These are phyloP conservation scores for Petunia axillaris DNA, from an alignment of 257 asterid species.

Conservation along the genomic window DNA sequence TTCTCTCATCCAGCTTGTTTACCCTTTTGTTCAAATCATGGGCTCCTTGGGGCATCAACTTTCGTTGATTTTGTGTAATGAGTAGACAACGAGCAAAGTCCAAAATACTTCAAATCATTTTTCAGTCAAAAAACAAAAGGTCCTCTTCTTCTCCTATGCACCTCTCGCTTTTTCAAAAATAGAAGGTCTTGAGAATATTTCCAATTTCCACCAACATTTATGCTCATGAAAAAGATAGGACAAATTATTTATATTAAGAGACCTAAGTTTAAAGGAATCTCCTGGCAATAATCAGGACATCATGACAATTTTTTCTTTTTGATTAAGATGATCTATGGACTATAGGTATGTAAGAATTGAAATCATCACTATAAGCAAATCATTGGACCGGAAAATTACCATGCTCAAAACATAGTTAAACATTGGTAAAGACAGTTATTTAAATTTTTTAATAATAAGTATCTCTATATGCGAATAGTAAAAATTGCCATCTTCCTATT, in stretches of 20 bases:
- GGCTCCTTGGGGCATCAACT: slow-evolving; percentile 41
- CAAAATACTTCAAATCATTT: slow-evolving; percentile 42
- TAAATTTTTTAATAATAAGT: no score
- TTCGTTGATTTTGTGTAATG: slow-evolving; percentile 52
- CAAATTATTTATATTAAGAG: no score
- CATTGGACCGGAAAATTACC: no score
- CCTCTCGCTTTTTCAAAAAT: neutral
- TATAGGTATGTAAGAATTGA: no score
- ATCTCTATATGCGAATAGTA: no score
- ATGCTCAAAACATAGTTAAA: no score
- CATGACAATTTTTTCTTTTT: no score
- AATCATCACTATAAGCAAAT: no score
- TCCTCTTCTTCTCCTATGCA: neutral
- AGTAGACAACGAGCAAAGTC: slow-evolving; percentile 52
- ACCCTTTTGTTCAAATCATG: slow-evolving; percentile 44
- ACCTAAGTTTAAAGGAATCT: neutral
- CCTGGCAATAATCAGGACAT: neutral
- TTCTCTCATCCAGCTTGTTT: no score
- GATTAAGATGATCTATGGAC: no score
- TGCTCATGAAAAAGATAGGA: neutral
- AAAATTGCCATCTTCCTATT: slow-evolving; percentile 31
- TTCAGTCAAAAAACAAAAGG: neutral
- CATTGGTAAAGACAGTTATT: no score
- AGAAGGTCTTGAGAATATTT: neutral
- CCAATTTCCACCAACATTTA: neutral